Evolutionary conservation across 176 grass and related monocot species (phyloP).

Genomic region (Avena atlantica): DNA sequence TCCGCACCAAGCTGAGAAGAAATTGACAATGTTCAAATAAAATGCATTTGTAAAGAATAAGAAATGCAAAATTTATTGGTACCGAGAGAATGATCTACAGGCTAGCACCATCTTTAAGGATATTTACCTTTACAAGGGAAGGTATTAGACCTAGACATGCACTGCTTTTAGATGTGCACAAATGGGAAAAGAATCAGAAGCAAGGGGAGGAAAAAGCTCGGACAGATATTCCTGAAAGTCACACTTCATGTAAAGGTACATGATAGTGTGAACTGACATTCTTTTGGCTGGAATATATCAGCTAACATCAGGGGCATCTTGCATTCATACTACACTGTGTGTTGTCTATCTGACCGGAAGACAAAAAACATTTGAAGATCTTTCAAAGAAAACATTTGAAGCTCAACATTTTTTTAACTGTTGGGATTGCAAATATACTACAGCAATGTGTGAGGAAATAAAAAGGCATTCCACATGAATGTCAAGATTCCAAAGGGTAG

Average conservation of each 20-base stretch:
- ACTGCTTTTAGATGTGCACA: background rate
- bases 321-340: background rate
- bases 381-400: background rate
- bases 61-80: background rate
- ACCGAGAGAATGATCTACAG: background rate
- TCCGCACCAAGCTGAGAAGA: background rate
- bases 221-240: conserved; percentile 24
- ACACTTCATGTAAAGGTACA: conserved; percentile 1
- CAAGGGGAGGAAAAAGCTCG: background rate
- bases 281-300: background rate
- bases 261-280: background rate
- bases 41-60: background rate
- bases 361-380: background rate
- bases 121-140: background rate
- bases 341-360: background rate
- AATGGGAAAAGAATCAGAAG: conserved; percentile 8
- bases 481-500: conserved; percentile 3
- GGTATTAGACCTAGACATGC: background rate
- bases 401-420: background rate
- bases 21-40: conserved; percentile 1
- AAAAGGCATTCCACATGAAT: background rate
- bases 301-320: background rate
- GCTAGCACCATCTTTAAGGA: background rate
- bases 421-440: conserved; percentile 20
- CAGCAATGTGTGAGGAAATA: background rate